Percentiles rank a stretch among this genome's conserved stretches.
Conservation (phyloP, 2,329 filamentous ascomycete species). For the Lasiodiplodia sp. region DNA sequence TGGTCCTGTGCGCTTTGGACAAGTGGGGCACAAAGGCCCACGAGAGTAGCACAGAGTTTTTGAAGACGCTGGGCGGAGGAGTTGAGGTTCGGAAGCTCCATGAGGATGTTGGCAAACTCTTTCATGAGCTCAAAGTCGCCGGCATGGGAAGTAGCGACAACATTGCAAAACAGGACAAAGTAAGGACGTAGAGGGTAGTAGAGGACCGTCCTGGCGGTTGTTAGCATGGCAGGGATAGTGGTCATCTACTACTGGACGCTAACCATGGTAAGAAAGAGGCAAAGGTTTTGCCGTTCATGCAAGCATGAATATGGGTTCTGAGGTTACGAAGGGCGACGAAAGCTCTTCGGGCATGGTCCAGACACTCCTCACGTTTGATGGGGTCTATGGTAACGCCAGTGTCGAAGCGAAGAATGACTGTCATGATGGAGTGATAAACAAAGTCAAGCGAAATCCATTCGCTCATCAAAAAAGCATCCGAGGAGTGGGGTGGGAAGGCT, state of each 20-base stretch:
- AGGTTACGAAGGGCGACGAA: constrained; percentile 40
- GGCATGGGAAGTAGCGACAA: constrained; percentile 44
- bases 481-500: constrained; percentile 1
- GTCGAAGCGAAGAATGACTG: constrained; percentile 42
- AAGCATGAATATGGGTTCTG: constrained; percentile 36
- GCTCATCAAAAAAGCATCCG: constrained; percentile 37
- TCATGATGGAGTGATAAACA: constrained; percentile 43
- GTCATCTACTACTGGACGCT: background rate
- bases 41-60: constrained; percentile 40
- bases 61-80: constrained; percentile 41
- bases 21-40: constrained; percentile 42
- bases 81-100: constrained; percentile 40
- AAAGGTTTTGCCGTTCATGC: constrained; percentile 43
- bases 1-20: constrained; percentile 33
- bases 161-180: constrained; percentile 47
- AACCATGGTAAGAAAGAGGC: constrained; percentile 38
- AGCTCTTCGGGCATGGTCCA: constrained; percentile 42
- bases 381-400: constrained; percentile 40
- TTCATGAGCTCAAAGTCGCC: constrained; percentile 42
- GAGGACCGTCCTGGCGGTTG: constrained; percentile 40
- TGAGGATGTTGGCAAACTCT: constrained; percentile 40
- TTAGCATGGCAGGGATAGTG: background rate
- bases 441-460: constrained; percentile 45
- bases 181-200: constrained; percentile 45
- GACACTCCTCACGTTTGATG: constrained; percentile 41